A percentile compares a stretch with the other conserved stretches of the same genome.
phyloP scores from a whole-genome alignment of 441 rosid species.

The Daphne laureola region DNA sequence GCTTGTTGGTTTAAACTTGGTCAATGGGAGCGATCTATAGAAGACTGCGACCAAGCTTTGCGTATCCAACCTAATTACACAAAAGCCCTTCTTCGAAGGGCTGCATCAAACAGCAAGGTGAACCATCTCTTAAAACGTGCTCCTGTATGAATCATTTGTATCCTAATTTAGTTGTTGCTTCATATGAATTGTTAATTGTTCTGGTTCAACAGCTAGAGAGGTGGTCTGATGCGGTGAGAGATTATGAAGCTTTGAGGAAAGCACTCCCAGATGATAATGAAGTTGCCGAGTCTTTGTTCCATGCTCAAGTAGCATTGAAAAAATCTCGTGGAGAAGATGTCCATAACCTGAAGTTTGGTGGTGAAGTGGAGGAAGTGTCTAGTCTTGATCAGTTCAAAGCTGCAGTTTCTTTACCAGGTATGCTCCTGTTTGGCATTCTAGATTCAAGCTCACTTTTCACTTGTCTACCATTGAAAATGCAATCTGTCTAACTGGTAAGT shows the following conservation, averaged over 20 bases:
- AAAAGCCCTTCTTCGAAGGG: conserved; percentile 85
- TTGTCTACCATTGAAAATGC: neutral
- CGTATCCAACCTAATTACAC: conserved; percentile 59
- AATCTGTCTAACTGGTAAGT: conserved; percentile 1
- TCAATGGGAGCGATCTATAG: conserved; percentile 66
- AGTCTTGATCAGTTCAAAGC: conserved; percentile 76
- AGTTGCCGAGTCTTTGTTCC: conserved; percentile 80
- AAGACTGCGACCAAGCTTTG: conserved; percentile 76
- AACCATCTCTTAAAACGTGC: conserved; percentile 6
- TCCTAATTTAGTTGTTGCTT: conserved; percentile 1
- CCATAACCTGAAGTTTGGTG: conserved; percentile 80
- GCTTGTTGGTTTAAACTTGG: conserved; percentile 87
- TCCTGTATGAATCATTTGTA: neutral
- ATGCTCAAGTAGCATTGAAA: conserved; percentile 80
- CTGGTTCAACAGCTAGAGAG: conserved; percentile 43
- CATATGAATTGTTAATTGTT: conserved; percentile 4
- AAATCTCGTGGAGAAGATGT: conserved; percentile 93
- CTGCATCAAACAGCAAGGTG: conserved; percentile 86
- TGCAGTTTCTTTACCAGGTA: conserved; percentile 70
- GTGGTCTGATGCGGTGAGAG: conserved; percentile 87
- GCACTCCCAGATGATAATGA: conserved; percentile 78
- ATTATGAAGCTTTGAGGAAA: conserved; percentile 72
- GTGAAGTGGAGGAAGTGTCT: conserved; percentile 66
- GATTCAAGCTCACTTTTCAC: conserved; percentile 1
- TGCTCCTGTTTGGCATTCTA: conserved; percentile 2